Conservation (phyloP, 306 rosid genomes). For the Casuarina equisetifolia region DNA sequence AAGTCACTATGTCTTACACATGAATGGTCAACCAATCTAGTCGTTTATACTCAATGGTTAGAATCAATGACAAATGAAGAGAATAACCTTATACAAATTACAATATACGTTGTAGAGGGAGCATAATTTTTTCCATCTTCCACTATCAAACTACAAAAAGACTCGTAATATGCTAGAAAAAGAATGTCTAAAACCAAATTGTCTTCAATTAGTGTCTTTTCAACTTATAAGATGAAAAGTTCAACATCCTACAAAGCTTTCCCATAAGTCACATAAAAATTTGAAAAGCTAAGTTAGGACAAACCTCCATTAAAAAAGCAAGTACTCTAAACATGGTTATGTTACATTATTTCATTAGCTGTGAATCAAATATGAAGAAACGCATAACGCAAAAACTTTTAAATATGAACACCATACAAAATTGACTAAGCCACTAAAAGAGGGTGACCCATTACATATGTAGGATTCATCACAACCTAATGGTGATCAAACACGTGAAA, state of each 20-base stretch:
- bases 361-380: background rate
- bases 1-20: too few relatives aligned
- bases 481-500: constrained; percentile 15
- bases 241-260: constrained; percentile 73
- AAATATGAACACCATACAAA: background rate
- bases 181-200: constrained; percentile 85
- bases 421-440: background rate
- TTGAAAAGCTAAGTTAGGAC: background rate
- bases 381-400: background rate
- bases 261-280: constrained; percentile 21
- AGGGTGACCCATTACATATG: background rate
- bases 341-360: background rate
- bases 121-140: constrained; percentile 70
- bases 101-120: constrained; percentile 64
- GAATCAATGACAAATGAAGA: constrained; percentile 13
- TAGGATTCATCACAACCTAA: background rate
- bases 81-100: constrained; percentile 24
- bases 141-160: constrained; percentile 67
- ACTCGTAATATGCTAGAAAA: constrained; percentile 79
- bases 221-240: constrained; percentile 88
- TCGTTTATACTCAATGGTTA: constrained; percentile 29
- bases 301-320: constrained; percentile 11
- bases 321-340: constrained; percentile 15
- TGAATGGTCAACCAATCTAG: too few relatives aligned
- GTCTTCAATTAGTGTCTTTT: constrained; percentile 89